These are phyloP conservation scores for Trypanosoma rangeli DNA, from an alignment of 208 protist genomes.

Conservation along the genomic window DNA sequence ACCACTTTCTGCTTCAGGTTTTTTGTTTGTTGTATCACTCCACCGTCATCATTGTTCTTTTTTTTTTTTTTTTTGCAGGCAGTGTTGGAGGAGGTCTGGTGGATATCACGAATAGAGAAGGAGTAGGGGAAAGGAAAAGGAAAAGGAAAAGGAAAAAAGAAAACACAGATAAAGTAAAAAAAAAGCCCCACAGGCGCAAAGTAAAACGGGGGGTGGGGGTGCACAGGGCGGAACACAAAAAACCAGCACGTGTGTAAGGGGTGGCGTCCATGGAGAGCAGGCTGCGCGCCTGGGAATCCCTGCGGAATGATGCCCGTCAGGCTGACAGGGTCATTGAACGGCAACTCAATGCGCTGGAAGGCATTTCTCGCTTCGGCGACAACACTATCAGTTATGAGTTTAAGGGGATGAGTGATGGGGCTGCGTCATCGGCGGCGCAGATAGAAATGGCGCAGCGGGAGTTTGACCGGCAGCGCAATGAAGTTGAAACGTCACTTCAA, in stretches of 20 bases:
- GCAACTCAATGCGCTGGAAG: conserved; percentile 55
- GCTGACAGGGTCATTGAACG: conserved; percentile 56
- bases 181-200: background rate
- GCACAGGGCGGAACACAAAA: background rate
- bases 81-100: background rate
- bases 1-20: background rate
- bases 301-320: conserved; percentile 70
- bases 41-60: background rate
- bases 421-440: background rate
- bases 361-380: conserved; percentile 38
- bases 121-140: conserved; percentile 1
- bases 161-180: background rate
- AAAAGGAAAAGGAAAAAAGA: conserved; percentile 14
- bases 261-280: conserved; percentile 32
- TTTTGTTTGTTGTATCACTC: background rate
- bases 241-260: background rate
- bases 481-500: conserved; percentile 28
- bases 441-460: conserved; percentile 18
- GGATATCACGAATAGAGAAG: background rate
- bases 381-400: conserved; percentile 9
- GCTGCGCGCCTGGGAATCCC: conserved; percentile 47
- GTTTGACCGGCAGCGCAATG: conserved; percentile 32
- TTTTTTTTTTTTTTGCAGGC: background rate
- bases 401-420: background rate
- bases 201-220: background rate